Evolutionary conservation across 352 stramenopile species (phyloP).

Genomic region (Aphanomyces euteiches): DNA sequence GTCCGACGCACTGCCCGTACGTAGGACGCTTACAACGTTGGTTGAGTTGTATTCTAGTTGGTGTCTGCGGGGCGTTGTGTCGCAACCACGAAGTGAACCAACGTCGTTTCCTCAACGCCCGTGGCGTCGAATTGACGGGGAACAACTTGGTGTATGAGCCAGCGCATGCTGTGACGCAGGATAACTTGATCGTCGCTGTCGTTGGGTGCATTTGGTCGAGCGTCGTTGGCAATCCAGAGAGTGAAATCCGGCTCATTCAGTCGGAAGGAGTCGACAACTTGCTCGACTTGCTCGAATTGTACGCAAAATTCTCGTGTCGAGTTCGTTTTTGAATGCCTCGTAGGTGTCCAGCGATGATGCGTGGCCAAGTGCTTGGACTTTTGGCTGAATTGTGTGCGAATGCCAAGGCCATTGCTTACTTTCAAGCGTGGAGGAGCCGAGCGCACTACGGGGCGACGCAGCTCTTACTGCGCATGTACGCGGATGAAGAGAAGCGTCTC

Average conservation of each 20-base stretch:
- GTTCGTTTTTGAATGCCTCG: neutral
- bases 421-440: slow-evolving; percentile 49
- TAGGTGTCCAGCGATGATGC: slow-evolving; percentile 47
- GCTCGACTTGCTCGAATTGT: slow-evolving; percentile 50
- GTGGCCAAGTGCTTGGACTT: slow-evolving; percentile 56
- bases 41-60: slow-evolving; percentile 29
- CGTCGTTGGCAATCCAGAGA: slow-evolving; percentile 51
- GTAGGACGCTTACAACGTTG: neutral
- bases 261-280: slow-evolving; percentile 55
- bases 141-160: slow-evolving; percentile 50
- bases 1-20: slow-evolving; percentile 56
- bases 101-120: slow-evolving; percentile 44
- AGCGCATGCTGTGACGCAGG: slow-evolving; percentile 55
- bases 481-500: slow-evolving; percentile 45
- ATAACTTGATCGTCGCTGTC: slow-evolving; percentile 59
- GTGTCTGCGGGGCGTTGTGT: slow-evolving; percentile 56
- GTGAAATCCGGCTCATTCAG: slow-evolving; percentile 56
- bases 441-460: slow-evolving; percentile 54
- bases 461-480: slow-evolving; percentile 65
- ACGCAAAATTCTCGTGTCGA: neutral
- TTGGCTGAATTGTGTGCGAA: slow-evolving; percentile 69
- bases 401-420: slow-evolving; percentile 65
- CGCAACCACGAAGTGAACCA: slow-evolving; percentile 49
- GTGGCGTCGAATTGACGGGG: slow-evolving; percentile 46
- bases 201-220: slow-evolving; percentile 63